Evolutionary conservation across 2,329 filamentous ascomycete species (phyloP).

Genomic region (Diaporthe batatas): DNA sequence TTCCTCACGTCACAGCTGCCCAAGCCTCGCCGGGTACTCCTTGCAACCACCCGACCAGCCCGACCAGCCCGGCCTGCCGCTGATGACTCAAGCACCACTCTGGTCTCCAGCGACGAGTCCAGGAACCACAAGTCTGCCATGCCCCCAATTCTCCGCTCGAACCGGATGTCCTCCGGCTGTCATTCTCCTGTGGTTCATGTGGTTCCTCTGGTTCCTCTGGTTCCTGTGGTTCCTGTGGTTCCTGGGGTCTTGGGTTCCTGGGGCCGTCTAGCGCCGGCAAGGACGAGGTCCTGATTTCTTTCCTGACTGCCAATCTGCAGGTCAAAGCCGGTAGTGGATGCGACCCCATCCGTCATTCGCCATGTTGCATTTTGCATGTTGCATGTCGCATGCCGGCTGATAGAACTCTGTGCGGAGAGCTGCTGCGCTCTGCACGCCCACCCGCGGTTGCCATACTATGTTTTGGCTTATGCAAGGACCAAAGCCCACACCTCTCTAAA

Average conservation of each 20-base stretch:
- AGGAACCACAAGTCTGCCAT: constrained; percentile 25
- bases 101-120: constrained; percentile 13
- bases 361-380: constrained; percentile 36
- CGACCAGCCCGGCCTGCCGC: constrained; percentile 15
- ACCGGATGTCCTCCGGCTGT: constrained; percentile 35
- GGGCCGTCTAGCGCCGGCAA: constrained; percentile 28
- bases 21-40: constrained; percentile 34
- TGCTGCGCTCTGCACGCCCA: constrained; percentile 21
- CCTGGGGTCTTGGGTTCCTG: neutral
- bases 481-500: constrained; percentile 12
- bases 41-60: constrained; percentile 24
- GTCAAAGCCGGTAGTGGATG: constrained; percentile 37
- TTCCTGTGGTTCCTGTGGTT: no score
- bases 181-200: neutral
- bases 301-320: constrained; percentile 26
- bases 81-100: constrained; percentile 39
- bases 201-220: no score
- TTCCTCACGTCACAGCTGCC: constrained; percentile 19
- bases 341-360: constrained; percentile 37
- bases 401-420: constrained; percentile 39
- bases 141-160: constrained; percentile 39
- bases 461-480: constrained; percentile 23
- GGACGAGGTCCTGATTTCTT: constrained; percentile 22
- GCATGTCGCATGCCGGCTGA: constrained; percentile 41
- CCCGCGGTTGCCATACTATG: constrained; percentile 17